Percentiles rank a stretch among this genome's conserved stretches.
These are phyloP conservation scores for Arabis hirsuta DNA, from an alignment of 345 rosid genomes.

Conservation along the genomic window DNA sequence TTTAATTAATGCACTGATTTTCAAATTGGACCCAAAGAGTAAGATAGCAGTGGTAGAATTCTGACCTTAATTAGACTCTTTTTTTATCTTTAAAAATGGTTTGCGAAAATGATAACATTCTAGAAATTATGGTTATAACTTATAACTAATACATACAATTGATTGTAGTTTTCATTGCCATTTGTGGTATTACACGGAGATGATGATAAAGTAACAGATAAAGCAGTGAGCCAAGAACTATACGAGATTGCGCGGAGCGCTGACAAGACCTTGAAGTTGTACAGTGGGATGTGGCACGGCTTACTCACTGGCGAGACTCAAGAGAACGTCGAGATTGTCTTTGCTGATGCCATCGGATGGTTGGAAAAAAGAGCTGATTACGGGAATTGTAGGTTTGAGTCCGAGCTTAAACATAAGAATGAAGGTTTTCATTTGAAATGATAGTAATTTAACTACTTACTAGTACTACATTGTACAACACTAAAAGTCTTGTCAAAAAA, in stretches of 20 bases:
- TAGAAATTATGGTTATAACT: neutral
- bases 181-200: constrained; percentile 79
- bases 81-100: neutral
- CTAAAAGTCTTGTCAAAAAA: too few relatives aligned
- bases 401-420: too few relatives aligned
- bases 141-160: neutral
- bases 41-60: neutral
- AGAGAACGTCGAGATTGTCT: too few relatives aligned
- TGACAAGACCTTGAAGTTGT: constrained; percentile 80
- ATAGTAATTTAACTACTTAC: too few relatives aligned
- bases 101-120: neutral
- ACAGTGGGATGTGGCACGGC: constrained; percentile 90
- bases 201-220: constrained; percentile 85
- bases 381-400: too few relatives aligned
- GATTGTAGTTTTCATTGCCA: constrained; percentile 66
- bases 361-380: too few relatives aligned
- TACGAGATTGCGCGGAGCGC: constrained; percentile 54
- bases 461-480: too few relatives aligned
- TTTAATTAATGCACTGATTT: too few relatives aligned
- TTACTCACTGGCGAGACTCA: constrained; percentile 39
- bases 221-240: constrained; percentile 61
- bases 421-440: too few relatives aligned
- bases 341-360: too few relatives aligned
- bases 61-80: neutral
- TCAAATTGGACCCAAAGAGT: too few relatives aligned